Conservation (phyloP, 2,329 filamentous ascomycete genomes). For the Myriosclerotinia duriaeana region DNA sequence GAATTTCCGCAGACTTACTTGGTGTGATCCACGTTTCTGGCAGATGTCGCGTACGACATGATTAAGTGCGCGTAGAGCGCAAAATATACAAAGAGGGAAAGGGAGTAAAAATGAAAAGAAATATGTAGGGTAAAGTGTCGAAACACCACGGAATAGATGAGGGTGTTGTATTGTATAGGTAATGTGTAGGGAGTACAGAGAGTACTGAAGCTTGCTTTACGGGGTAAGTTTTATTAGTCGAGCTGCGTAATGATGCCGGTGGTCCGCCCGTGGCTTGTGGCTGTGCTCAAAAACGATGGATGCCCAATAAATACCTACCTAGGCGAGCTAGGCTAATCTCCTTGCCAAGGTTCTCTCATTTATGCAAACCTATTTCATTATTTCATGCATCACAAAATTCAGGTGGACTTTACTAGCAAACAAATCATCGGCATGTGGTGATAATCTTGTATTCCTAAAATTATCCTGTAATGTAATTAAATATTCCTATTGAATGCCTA, state of each 20-base stretch:
- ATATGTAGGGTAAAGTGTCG: not conserved
- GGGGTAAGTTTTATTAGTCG: conserved; percentile 20
- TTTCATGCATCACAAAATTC: not conserved
- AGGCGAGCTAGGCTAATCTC: not conserved
- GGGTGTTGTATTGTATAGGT: conserved; percentile 1
- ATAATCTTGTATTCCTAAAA: not conserved
- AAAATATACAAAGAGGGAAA: conserved; percentile 21
- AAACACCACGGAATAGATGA: not conserved
- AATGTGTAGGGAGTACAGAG: not conserved
- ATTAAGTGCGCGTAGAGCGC: conserved; percentile 30
- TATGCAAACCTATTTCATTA: not conserved
- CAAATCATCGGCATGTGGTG: not conserved
- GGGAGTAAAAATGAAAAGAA: not conserved
- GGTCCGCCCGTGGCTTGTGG: not conserved
- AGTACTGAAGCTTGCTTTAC: conserved; percentile 5
- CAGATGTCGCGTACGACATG: conserved; percentile 36
- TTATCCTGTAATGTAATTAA: too few species aligned
- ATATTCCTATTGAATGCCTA: not conserved
- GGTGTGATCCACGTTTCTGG: conserved; percentile 40
- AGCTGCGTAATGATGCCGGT: conserved; percentile 34
- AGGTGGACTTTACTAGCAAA: not conserved
- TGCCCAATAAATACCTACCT: not conserved
- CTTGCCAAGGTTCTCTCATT: not conserved
- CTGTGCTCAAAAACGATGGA: not conserved
- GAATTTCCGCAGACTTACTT: conserved; percentile 36